A percentile compares a stretch with the other conserved stretches of the same genome.
These are phyloP conservation scores for Prunus davidiana DNA, from an alignment of 306 rosid species.

Conservation along the genomic window DNA sequence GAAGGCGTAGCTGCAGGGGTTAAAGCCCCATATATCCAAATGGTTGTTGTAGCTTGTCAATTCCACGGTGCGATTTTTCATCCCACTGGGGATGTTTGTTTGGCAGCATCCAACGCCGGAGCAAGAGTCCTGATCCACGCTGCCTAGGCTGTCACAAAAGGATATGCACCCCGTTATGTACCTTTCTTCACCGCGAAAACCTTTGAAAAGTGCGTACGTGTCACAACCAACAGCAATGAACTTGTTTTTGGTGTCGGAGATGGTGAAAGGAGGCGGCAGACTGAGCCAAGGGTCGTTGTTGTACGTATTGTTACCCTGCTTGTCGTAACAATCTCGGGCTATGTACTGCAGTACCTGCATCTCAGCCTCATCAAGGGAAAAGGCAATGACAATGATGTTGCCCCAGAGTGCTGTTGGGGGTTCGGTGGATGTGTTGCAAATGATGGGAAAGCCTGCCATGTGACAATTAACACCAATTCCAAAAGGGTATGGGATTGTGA, in stretches of 20 bases:
- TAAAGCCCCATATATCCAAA: neutral
- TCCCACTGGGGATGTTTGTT: conserved; percentile 10
- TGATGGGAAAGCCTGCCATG: neutral
- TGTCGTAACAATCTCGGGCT: conserved; percentile 10
- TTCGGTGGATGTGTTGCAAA: too few species aligned
- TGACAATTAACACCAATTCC: conserved; percentile 8
- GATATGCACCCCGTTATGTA: conserved; percentile 14
- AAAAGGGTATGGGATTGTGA: conserved; percentile 22
- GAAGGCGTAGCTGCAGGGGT: neutral
- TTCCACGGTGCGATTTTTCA: neutral
- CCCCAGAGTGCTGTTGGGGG: neutral
- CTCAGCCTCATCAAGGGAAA: conserved; percentile 4
- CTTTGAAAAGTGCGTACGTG: neutral
- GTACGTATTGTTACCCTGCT: neutral
- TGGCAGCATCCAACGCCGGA: conserved; percentile 16
- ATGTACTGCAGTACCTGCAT: conserved; percentile 7
- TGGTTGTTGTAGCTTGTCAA: neutral
- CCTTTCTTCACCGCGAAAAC: neutral
- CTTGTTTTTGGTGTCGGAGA: conserved; percentile 20
- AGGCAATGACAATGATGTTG: neutral
- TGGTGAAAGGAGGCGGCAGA: conserved; percentile 1
- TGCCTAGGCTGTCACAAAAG: neutral
- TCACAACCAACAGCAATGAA: conserved; percentile 21
- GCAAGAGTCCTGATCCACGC: conserved; percentile 7
- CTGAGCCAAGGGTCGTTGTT: neutral